phyloP scores from a whole-genome alignment of 345 rosid genomes.

The Jatropha curcas region DNA sequence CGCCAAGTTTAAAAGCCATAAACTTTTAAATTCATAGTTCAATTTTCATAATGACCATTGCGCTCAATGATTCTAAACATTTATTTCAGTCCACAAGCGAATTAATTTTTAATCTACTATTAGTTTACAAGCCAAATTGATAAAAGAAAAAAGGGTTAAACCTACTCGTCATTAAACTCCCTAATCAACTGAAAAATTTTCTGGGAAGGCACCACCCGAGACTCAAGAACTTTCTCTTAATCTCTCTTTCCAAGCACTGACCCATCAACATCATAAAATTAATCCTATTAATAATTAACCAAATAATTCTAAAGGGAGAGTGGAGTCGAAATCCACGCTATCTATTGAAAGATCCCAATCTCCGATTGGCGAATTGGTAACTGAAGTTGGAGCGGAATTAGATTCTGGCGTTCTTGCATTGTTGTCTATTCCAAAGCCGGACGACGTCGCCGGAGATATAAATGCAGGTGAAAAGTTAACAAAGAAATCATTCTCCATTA shows the following conservation, averaged over 20 bases:
- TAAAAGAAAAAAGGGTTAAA: too few relatives aligned
- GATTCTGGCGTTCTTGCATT: constrained; percentile 40
- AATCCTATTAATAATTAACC: not conserved
- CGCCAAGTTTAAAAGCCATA: too few relatives aligned
- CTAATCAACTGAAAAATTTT: not conserved
- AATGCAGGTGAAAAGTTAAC: constrained; percentile 31
- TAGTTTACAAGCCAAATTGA: not conserved
- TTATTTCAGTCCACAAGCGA: too few relatives aligned
- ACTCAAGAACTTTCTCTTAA: not conserved
- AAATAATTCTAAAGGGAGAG: constrained; percentile 29
- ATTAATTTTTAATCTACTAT: too few relatives aligned
- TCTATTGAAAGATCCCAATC: constrained; percentile 31
- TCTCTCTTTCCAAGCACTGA: not conserved
- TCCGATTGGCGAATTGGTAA: constrained; percentile 42
- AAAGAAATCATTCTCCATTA: constrained; percentile 29
- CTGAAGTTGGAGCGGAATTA: constrained; percentile 46
- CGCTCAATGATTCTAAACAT: too few relatives aligned
- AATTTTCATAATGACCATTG: too few relatives aligned
- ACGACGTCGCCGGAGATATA: constrained; percentile 35
- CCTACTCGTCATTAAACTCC: too few relatives aligned
- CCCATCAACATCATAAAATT: not conserved
- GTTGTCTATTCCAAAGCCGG: constrained; percentile 27
- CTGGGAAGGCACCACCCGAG: too few relatives aligned
- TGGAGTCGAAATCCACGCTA: constrained; percentile 16
- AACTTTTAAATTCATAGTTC: too few relatives aligned